Base-by-base conservation (phyloP, 352 stramenopile species). In the Globisporangium iwayamae region DNA sequence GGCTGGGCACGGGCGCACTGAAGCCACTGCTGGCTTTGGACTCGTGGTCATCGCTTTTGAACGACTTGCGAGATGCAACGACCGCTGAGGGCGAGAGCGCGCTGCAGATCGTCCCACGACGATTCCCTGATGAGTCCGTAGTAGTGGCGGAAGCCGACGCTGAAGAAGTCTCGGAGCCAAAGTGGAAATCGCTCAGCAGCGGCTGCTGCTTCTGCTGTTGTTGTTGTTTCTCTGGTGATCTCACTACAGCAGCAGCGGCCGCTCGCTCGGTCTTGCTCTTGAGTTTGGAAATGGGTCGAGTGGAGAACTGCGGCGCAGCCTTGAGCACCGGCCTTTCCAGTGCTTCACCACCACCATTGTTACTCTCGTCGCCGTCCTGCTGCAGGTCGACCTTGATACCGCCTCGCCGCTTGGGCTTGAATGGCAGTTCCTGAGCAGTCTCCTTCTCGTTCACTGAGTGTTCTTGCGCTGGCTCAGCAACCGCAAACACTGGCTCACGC, bases 121-220 rank as follows among this genome's bases (percentile, higher is more conserved):
- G 72, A 56, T 73, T 76, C 50, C 63, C 64, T 28, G 67, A 67
- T 1, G 70, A 71, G n/a, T 66, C 41, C 13, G 18, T 20, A 36
- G 32, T 36, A 41, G 36, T 16, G 9, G 36, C 4, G 13, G 13
- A 5, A 14, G 22, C 18, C 3, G n/a, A 11, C 8, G 13, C 47
- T 11, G 36, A 41, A 34, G 20, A 4, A 48, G 36, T 52, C 28
- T 78, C 73, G 1, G 68, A 67, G 16, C 68, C 73, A 62, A 80
- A 80, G 52, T 74, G 68, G 50, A 78, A 80, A 39, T 78, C 73
- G 34, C 73, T 78, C 30, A 80, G 63, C 61, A 78, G 50, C 39
- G 70, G 65, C 43, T 69, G 64, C 41, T 59, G 28, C 7, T 48
- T 28, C 11, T 46, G 2, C 43, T 69, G 64, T 41, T 59, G 28